Base-by-base conservation (phyloP, 2,329 filamentous ascomycete species). In the Aspergillus alliaceus region DNA sequence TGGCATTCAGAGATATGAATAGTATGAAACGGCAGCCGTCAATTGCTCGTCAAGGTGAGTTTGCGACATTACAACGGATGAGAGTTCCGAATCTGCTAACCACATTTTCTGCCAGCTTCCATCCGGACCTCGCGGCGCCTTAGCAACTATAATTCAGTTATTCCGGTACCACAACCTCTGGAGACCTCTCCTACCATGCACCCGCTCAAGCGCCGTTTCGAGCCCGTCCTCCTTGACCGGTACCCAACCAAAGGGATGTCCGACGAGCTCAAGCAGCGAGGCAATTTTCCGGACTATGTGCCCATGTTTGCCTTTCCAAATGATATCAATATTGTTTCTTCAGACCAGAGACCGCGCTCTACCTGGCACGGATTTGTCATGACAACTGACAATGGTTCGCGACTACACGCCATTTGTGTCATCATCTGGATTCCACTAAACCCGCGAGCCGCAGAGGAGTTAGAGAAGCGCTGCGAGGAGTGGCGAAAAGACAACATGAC, bases 261-360 rank as follows among this genome's bases (percentile, higher is more conserved):
- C 22, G 92, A 96, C 57, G 93, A 97, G 65, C 76, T 89, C 51
- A 86, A 90, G 65, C 84, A 89, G 67, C 84, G 95, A 69, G 92
- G 91, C 53, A 88, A 85, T 56, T 98, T 99, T 70, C 95, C 95
- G 1, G 95, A 99, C 71, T 99, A 97, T 69, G 91, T 99, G 18
- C 95, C 95, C 56, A 98, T 99, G 95, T 99, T 99, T 75, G 93
- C 95, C 53, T 99, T 98, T 68, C 95, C 95, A 46, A 97, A 98
- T 75, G 95, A 99, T 73, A 95, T 99, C 66, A 92, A 92, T 62
- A 95, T 99, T 52, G 91, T 98, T 9, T 97, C 95, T 1, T 93
- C 93, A 1, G 95, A 99, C 69, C 91, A 96, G 72, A 85, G 93
- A 60, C 95, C 95, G 1, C 84, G 92, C 60, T 93, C 95, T n/a